A percentile compares a stretch with the other conserved stretches of the same genome.
Conservation (phyloP, 2,329 filamentous ascomycete species). For the Arthrobotrys iridis region DNA sequence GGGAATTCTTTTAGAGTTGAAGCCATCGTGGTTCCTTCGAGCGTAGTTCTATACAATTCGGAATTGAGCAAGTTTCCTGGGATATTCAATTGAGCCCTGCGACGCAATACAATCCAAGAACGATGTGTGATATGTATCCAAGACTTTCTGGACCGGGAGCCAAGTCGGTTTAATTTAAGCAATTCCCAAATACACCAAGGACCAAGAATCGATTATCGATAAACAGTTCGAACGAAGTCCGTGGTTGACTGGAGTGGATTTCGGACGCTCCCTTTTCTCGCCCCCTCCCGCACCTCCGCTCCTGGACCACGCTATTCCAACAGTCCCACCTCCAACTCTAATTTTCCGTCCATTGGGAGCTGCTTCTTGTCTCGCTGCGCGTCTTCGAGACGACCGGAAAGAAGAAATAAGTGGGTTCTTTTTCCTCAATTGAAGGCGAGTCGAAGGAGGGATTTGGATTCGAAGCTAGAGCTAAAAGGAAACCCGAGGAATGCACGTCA, state of each 20-base stretch:
- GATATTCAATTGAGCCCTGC: neutral
- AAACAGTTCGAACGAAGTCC: neutral
- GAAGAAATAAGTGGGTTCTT: slow-evolving; percentile 4
- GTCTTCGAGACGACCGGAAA: slow-evolving; percentile 43
- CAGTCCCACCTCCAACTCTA: slow-evolving; percentile 10
- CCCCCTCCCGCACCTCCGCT: slow-evolving; percentile 9
- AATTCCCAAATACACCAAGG: slow-evolving; percentile 1
- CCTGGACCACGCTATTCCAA: slow-evolving; percentile 13
- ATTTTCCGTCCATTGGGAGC: slow-evolving; percentile 49
- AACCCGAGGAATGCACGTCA: slow-evolving; percentile 29
- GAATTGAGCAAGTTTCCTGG: neutral
- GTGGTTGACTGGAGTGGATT: slow-evolving; percentile 11
- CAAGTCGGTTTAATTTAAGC: slow-evolving; percentile 15
- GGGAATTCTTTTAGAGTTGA: slow-evolving; percentile 69
- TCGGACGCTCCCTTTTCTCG: slow-evolving; percentile 22
- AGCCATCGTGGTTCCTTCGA: slow-evolving; percentile 9
- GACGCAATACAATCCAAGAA: neutral
- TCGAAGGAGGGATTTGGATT: neutral
- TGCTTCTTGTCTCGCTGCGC: neutral
- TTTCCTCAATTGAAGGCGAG: neutral
- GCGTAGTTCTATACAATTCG: neutral
- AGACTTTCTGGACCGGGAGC: neutral
- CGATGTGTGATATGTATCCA: neutral
- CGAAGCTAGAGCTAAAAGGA: slow-evolving; percentile 20
- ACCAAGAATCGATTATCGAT: neutral